Evolutionary conservation across 2,329 filamentous ascomycete species (phyloP), one percentile per base, ranked within the genome.

Genomic region (Lachnellula suecica): DNA sequence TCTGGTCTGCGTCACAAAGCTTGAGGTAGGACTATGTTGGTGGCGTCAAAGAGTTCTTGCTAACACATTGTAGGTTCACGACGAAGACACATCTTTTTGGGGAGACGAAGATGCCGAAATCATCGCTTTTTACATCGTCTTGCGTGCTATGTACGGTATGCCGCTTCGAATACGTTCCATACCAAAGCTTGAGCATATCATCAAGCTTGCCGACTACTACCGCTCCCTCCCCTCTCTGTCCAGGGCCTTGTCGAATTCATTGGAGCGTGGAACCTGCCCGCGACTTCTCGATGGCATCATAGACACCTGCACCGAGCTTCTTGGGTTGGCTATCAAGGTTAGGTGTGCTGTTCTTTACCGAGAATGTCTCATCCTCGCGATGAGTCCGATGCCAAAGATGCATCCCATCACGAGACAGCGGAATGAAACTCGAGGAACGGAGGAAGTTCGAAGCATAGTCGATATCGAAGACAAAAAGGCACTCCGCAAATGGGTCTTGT

Each of bases 201-300:
- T 29, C 7, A 11, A 19, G 11, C 35, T 52, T 4, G 49, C 49
- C 15, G 49, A 52, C 23, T 52, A 52, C 38, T 52, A 52, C 17
- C 44, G 49, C 11, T 27, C 43, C 13, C 23, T 52, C 5, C 49
- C 49, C 9, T 31, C 27, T 29, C 19, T 47, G 15, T 24, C 43
- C 2, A 4, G 4, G 5, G 49, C 20, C 11, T 27, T 37, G 7
- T 19, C 44, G 2, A 22, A 35, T 11, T 23, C 49, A 4, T 17
- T 47, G 9, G n/a, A 29, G 13, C 11, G 17, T 17, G 25, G 25
- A 24, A 9, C 20, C 4, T 22, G 37, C 15, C n/a, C 10, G 6
- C 2, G n/a, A 19, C 11, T 40, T 9, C 37, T 40, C 2, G 37
- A 40, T 8, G 37, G 37, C 37, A 22, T 40, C 20, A 5, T 37